These are phyloP conservation scores for Testicularia cyperi DNA, from an alignment of 1,284 basidiomycete species.

Conservation along the genomic window DNA sequence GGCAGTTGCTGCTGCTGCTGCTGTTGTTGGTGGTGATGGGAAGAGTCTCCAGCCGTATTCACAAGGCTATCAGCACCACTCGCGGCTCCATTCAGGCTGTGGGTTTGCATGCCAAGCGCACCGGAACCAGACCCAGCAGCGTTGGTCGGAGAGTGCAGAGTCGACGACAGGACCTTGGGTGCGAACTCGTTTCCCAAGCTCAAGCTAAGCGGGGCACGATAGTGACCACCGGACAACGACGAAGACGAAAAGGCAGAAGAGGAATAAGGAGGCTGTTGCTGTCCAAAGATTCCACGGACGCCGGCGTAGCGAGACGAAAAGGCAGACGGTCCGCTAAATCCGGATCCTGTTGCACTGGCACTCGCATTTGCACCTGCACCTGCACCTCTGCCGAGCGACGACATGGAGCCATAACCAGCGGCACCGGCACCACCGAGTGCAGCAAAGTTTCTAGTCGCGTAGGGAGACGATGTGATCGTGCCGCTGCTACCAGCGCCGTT, in stretches of 20 bases:
- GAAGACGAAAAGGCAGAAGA: too few species aligned
- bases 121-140: too few species aligned
- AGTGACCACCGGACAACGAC: too few species aligned
- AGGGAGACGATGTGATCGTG: slow-evolving; percentile 7
- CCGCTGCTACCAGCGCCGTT: neutral
- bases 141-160: slow-evolving; percentile 14
- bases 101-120: too few species aligned
- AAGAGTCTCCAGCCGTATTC: neutral
- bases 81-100: too few species aligned
- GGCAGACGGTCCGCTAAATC: slow-evolving; percentile 8
- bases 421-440: slow-evolving; percentile 7
- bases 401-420: neutral
- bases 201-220: too few species aligned
- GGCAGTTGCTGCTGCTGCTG: slow-evolving; percentile 7
- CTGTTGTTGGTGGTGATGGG: neutral
- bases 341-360: too few species aligned
- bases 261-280: slow-evolving; percentile 7
- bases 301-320: slow-evolving; percentile 37
- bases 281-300: slow-evolving; percentile 39
- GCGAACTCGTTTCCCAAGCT: slow-evolving; percentile 44
- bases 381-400: too few species aligned
- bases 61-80: neutral
- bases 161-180: slow-evolving; percentile 28
- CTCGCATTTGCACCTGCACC: too few species aligned
- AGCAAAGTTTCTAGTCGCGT: slow-evolving; percentile 24